A percentile compares a stretch with the other conserved stretches of the same genome.
Conservation (phyloP, 106 monocot genomes). For the Phalaenopsis equestris region DNA sequence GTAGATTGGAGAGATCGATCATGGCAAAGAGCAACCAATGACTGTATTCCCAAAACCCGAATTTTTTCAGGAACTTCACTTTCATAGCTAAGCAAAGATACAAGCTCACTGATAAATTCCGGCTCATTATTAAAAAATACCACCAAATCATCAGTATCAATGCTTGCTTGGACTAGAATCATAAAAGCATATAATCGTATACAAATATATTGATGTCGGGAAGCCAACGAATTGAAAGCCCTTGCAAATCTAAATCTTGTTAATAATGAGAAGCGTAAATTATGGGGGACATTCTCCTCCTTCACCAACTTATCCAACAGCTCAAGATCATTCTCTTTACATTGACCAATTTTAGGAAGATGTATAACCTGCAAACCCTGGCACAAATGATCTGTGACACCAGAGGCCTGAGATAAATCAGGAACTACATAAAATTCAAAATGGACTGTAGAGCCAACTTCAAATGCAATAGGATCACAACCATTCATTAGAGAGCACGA, state of each 20-base stretch:
- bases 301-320: slow-evolving; percentile 49
- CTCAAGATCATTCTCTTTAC: slow-evolving; percentile 37
- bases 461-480: slow-evolving; percentile 35
- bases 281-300: slow-evolving; percentile 44
- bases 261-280: slow-evolving; percentile 46
- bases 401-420: slow-evolving; percentile 19
- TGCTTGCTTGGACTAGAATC: slow-evolving; percentile 58
- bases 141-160: slow-evolving; percentile 47
- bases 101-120: slow-evolving; percentile 64
- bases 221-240: slow-evolving; percentile 48
- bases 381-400: slow-evolving; percentile 4
- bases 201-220: slow-evolving; percentile 50
- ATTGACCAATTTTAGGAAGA: slow-evolving; percentile 27
- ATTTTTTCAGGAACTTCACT: slow-evolving; percentile 64
- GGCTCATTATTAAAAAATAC: slow-evolving; percentile 70
- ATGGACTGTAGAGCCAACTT: slow-evolving; percentile 59
- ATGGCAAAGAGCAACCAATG: slow-evolving; percentile 61
- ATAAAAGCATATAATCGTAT: slow-evolving; percentile 66
- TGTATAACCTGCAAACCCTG: slow-evolving; percentile 55
- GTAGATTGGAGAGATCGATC: slow-evolving; percentile 47
- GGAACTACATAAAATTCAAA: slow-evolving; percentile 63
- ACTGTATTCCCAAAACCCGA: slow-evolving; percentile 45
- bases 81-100: slow-evolving; percentile 59
- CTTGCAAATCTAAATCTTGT: slow-evolving; percentile 73
- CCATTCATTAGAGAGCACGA: slow-evolving; percentile 38